Conservation (phyloP, 495 filamentous ascomycete genomes). For the Penicillium simplicissimum region DNA sequence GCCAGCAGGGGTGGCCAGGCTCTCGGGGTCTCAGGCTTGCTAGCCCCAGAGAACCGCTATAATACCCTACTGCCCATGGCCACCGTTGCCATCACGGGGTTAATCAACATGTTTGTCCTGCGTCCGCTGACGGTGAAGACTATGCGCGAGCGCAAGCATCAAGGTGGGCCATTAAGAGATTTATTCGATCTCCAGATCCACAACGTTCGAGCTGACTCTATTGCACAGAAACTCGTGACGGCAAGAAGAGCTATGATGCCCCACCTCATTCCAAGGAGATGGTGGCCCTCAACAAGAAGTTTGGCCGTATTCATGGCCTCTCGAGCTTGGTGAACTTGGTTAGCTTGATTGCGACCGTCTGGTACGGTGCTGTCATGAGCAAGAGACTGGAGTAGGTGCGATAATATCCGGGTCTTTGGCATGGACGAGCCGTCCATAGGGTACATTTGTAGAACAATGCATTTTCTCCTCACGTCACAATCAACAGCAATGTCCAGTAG, state of each 20-base stretch:
- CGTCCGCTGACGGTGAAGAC: conserved; percentile 70
- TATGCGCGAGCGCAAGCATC: conserved; percentile 72
- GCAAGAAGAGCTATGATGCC: conserved; percentile 77
- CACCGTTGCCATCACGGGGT: conserved; percentile 60
- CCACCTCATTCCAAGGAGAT: conserved; percentile 79
- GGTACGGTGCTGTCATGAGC: conserved; percentile 72
- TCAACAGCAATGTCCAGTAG: not conserved
- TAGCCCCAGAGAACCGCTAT: conserved; percentile 56
- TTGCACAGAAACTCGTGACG: conserved; percentile 67
- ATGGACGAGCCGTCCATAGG: not conserved
- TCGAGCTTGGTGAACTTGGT: conserved; percentile 74
- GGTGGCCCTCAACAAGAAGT: conserved; percentile 75
- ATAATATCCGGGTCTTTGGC: not conserved
- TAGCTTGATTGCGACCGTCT: conserved; percentile 63
- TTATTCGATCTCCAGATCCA: not conserved
- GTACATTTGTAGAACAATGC: not conserved
- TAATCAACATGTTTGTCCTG: conserved; percentile 66
- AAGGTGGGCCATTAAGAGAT: conserved; percentile 54
- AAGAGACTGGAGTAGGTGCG: conserved; percentile 48
- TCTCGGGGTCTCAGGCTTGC: conserved; percentile 54
- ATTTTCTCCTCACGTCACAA: not conserved
- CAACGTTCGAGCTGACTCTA: not conserved
- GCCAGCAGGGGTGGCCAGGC: conserved; percentile 57
- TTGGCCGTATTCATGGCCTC: conserved; percentile 74
- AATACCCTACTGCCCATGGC: conserved; percentile 64